These are phyloP conservation scores for Amanita pseudoporphyria DNA, from an alignment of 768 basidiomycete species.

Conservation along the genomic window DNA sequence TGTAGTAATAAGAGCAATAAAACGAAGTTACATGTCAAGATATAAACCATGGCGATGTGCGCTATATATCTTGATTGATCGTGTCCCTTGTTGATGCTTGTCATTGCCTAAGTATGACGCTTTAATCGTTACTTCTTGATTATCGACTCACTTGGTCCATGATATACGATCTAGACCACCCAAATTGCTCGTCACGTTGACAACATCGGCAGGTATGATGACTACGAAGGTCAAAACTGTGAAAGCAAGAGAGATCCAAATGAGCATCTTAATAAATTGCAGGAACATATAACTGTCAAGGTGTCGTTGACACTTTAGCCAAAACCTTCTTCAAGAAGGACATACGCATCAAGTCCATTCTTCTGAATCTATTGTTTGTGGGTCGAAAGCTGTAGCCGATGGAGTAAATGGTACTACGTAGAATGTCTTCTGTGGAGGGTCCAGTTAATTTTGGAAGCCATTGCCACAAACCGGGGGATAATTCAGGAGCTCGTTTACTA, in stretches of 20 bases:
- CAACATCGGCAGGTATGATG: too few relatives aligned
- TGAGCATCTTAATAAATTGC: conserved; percentile 54
- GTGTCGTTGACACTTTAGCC: neutral
- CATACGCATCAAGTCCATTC: conserved; percentile 61
- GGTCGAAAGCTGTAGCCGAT: neutral
- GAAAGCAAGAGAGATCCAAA: conserved; percentile 43
- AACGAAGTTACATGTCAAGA: conserved; percentile 34
- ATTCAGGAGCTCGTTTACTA: conserved; percentile 34
- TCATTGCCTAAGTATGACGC: neutral
- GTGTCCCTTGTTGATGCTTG: conserved; percentile 25
- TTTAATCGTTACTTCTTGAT: too few relatives aligned
- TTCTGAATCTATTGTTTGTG: conserved; percentile 32
- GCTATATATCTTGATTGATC: conserved; percentile 40
- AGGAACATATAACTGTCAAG: conserved; percentile 40
- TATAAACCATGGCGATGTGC: conserved; percentile 44
- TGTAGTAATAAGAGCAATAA: neutral
- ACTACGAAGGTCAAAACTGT: conserved; percentile 42
- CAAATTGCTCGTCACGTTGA: too few relatives aligned
- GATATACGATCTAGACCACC: too few relatives aligned
- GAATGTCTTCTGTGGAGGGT: conserved; percentile 31
- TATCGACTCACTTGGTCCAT: too few relatives aligned
- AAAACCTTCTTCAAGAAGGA: conserved; percentile 18
- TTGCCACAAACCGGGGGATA: conserved; percentile 26
- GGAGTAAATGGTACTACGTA: conserved; percentile 16
- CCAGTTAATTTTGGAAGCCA: conserved; percentile 25